Conservation (phyloP, 164 flowering plant species). For the Euptelea pleiosperma region DNA sequence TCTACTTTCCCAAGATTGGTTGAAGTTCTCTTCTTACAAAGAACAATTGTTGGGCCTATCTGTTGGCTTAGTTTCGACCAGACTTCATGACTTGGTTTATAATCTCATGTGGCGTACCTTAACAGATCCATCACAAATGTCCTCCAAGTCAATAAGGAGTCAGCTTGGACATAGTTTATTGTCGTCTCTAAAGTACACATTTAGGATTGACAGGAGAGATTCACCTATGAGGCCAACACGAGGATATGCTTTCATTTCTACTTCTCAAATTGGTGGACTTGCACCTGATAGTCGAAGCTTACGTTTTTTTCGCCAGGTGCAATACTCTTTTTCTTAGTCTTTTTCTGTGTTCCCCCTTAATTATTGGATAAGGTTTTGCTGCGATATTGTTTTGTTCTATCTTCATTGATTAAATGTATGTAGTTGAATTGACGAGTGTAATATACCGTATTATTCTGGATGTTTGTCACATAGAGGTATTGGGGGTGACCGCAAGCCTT, state of each 20-base stretch:
- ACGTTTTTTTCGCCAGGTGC: slow-evolving; percentile 91
- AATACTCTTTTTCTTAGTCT: neutral
- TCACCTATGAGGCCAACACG: slow-evolving; percentile 75
- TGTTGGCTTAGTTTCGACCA: slow-evolving; percentile 64
- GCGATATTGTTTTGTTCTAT: too few species aligned
- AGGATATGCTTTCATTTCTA: slow-evolving; percentile 75
- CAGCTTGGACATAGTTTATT: slow-evolving; percentile 84
- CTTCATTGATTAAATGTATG: too few species aligned
- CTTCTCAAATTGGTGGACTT: slow-evolving; percentile 79
- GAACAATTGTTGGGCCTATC: slow-evolving; percentile 71
- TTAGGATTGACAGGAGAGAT: slow-evolving; percentile 67
- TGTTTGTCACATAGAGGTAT: too few species aligned
- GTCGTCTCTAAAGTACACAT: slow-evolving; percentile 76
- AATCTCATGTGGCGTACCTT: slow-evolving; percentile 81
- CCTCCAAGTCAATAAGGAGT: slow-evolving; percentile 70
- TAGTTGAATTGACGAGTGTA: too few species aligned
- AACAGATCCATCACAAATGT: slow-evolving; percentile 81
- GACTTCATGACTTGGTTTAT: slow-evolving; percentile 67
- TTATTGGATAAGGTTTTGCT: too few species aligned
- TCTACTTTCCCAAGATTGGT: slow-evolving; percentile 85
- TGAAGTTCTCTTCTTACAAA: slow-evolving; percentile 83
- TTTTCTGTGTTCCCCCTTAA: too few species aligned
- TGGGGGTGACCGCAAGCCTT: too few species aligned
- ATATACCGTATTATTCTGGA: too few species aligned
- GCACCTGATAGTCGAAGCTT: slow-evolving; percentile 66